phyloP scores from a whole-genome alignment of 257 asterid genomes.

The Asclepias syriaca region DNA sequence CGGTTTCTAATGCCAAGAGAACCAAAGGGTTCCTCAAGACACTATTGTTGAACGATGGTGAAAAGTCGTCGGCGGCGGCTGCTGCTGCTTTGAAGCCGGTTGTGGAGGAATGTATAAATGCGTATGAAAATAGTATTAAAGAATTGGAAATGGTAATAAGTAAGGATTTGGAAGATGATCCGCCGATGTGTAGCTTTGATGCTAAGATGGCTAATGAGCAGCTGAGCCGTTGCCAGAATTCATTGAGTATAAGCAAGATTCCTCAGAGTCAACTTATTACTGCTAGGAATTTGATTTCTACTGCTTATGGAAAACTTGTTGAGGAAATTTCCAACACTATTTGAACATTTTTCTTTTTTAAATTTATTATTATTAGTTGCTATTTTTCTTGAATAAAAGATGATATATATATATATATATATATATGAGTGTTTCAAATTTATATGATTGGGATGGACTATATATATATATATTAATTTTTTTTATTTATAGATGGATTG shows the following conservation, averaged over 20 bases:
- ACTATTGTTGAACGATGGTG: neutral
- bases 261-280: neutral
- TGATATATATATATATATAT: no score
- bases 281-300: neutral
- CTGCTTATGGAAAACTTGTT: constrained; percentile 1
- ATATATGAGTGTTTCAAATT: no score
- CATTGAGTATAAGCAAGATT: constrained; percentile 6
- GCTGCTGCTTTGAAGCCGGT: neutral
- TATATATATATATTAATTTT: no score
- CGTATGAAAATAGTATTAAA: neutral
- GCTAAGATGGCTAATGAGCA: constrained; percentile 8
- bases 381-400: no score
- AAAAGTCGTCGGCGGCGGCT: neutral
- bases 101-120: constrained; percentile 1
- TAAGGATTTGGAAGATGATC: constrained; percentile 11
- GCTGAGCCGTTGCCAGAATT: neutral
- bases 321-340: neutral
- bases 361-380: no score
- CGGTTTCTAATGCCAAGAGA: neutral
- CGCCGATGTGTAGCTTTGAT: constrained; percentile 1
- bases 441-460: no score
- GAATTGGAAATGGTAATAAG: neutral
- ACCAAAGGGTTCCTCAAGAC: neutral
- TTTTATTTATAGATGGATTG: no score
- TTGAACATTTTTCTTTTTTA: neutral